Evolutionary conservation across 225 moss, liverwort and hornwort genomes (phyloP).

Genomic region (Bryum argenteum): DNA sequence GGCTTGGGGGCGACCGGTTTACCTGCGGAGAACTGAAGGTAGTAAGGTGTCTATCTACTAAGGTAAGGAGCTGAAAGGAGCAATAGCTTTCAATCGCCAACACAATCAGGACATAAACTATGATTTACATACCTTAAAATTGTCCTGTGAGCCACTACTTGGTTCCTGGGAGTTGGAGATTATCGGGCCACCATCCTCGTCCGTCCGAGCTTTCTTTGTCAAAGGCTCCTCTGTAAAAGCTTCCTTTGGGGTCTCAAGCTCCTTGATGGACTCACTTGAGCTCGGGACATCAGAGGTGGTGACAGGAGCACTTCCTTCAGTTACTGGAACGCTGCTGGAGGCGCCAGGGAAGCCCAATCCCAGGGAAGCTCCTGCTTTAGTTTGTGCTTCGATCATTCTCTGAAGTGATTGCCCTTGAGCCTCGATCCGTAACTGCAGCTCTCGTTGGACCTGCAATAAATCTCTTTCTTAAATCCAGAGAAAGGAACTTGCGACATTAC

Average conservation of each 20-base stretch:
- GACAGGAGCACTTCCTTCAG: conserved; percentile 4
- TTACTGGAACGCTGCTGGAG: conserved; percentile 21
- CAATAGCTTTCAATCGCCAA: neutral
- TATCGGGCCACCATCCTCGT: conserved; percentile 13
- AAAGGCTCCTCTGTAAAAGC: conserved; percentile 32
- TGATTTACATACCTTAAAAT: conserved; percentile 17
- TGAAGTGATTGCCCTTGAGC: conserved; percentile 63
- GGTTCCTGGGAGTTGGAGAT: conserved; percentile 27
- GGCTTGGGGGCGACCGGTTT: conserved; percentile 21
- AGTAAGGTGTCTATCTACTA: neutral
- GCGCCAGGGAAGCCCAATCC: conserved; percentile 16
- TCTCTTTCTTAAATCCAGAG: conserved; percentile 8
- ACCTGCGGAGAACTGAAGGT: conserved; percentile 24
- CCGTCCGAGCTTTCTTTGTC: conserved; percentile 46
- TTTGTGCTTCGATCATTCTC: conserved; percentile 57
- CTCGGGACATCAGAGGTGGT: conserved; percentile 3
- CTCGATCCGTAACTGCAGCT: conserved; percentile 58
- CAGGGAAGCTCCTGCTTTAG: conserved; percentile 39
- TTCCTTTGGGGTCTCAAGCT: conserved; percentile 23
- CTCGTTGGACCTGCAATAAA: conserved; percentile 47
- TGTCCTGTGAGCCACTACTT: conserved; percentile 16
- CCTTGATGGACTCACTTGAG: conserved; percentile 26
- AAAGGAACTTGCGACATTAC: neutral
- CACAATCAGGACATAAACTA: neutral
- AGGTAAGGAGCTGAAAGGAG: neutral